phyloP scores from a whole-genome alignment of 2,329 filamentous ascomycete genomes.

The Trichothecium roseum region DNA sequence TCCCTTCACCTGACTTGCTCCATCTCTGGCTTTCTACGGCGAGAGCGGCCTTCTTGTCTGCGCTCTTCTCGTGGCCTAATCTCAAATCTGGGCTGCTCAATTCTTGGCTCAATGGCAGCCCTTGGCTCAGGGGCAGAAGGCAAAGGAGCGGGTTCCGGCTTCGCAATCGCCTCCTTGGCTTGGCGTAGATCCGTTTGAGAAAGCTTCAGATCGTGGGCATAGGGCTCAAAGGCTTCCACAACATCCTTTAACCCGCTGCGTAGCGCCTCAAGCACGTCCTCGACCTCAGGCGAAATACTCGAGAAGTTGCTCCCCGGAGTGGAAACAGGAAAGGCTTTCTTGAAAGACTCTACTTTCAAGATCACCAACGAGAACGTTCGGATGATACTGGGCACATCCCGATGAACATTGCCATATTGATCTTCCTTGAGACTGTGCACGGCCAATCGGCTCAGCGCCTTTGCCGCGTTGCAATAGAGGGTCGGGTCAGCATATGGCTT shows the following conservation, averaged over 20 bases:
- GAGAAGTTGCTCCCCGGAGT: conserved; percentile 66
- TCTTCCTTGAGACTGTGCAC: conserved; percentile 72
- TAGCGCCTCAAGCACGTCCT: conserved; percentile 55
- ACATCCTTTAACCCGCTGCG: conserved; percentile 56
- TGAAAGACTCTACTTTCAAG: conserved; percentile 58
- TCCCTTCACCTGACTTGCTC: conserved; percentile 11
- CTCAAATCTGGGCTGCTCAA: no score
- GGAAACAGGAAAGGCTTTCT: conserved; percentile 48
- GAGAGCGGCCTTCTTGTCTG: neutral
- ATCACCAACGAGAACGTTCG: conserved; percentile 61
- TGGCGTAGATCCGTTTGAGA: conserved; percentile 60
- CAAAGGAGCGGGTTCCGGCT: conserved; percentile 13
- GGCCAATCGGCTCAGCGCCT: conserved; percentile 57
- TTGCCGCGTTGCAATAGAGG: conserved; percentile 61
- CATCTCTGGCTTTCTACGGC: conserved; percentile 15
- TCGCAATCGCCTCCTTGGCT: conserved; percentile 54
- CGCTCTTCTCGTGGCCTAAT: conserved; percentile 1
- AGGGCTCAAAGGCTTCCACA: conserved; percentile 63
- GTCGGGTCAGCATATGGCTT: conserved; percentile 60
- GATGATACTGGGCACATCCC: conserved; percentile 66
- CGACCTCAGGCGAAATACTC: conserved; percentile 54
- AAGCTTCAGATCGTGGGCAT: conserved; percentile 60
- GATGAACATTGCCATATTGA: conserved; percentile 74
- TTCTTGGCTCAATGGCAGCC: neutral
- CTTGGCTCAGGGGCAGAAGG: conserved; percentile 1